Percentiles rank a stretch among this genome's conserved stretches.
Evolutionary conservation across 805 yeast genomes (phyloP).

Genomic region (Blastobotrys parvus): DNA sequence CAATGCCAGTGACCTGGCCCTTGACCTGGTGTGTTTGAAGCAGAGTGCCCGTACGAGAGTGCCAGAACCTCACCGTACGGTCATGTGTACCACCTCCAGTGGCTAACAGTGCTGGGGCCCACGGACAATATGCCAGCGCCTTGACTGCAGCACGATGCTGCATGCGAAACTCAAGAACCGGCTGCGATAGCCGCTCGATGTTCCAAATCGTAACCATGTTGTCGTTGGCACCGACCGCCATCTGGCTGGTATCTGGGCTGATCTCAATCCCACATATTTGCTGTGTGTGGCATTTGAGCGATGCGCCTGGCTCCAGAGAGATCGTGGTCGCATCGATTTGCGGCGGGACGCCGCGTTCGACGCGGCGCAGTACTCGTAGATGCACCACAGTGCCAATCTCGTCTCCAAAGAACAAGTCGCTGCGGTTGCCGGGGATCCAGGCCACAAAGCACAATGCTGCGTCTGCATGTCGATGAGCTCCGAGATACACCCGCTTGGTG

Average conservation of each 20-base stretch:
- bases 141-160: constrained; percentile 82
- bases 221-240: constrained; percentile 82
- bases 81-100: constrained; percentile 91
- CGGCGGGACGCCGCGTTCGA: too few relatives aligned
- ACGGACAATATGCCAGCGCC: constrained; percentile 85
- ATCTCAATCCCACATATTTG: constrained; percentile 63
- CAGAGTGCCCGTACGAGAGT: constrained; percentile 67
- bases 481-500: constrained; percentile 23
- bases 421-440: constrained; percentile 46
- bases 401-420: constrained; percentile 51
- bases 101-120: constrained; percentile 72
- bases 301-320: too few relatives aligned
- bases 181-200: constrained; percentile 34
- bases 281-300: constrained; percentile 43
- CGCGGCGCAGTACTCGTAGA: constrained; percentile 3
- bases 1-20: constrained; percentile 70
- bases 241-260: constrained; percentile 41
- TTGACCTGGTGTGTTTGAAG: constrained; percentile 47
- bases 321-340: not conserved
- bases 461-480: constrained; percentile 34
- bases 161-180: constrained; percentile 41
- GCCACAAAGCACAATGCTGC: constrained; percentile 38
- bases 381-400: constrained; percentile 47
- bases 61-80: constrained; percentile 73
- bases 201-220: constrained; percentile 77